Conservation (phyloP, 2,329 filamentous ascomycete genomes). For the Aspergillus flavus region DNA sequence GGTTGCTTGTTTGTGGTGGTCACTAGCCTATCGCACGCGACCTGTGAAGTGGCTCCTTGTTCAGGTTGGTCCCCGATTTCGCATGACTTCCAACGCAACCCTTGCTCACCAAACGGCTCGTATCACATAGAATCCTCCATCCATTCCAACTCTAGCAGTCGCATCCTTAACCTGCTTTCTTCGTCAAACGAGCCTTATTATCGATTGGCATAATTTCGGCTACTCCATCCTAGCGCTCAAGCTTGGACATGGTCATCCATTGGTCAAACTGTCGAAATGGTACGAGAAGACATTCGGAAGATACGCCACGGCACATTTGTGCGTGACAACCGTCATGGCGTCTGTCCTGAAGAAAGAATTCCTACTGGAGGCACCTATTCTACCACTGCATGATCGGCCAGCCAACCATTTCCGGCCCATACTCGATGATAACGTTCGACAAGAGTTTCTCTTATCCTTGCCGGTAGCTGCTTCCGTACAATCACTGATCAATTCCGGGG, state of each 20-base stretch:
- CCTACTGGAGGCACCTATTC: slow-evolving; percentile 63
- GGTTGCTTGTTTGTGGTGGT: slow-evolving; percentile 68
- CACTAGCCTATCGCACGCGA: slow-evolving; percentile 73
- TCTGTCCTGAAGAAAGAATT: slow-evolving; percentile 70
- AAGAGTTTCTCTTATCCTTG: slow-evolving; percentile 65
- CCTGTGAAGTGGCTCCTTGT: slow-evolving; percentile 84
- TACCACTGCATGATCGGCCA: slow-evolving; percentile 84
- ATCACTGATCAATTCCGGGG: slow-evolving; percentile 59
- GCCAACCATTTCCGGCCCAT: slow-evolving; percentile 76
- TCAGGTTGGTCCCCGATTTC: slow-evolving; percentile 56
- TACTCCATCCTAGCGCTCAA: slow-evolving; percentile 84
- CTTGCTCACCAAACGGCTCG: neutral
- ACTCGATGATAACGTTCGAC: slow-evolving; percentile 53
- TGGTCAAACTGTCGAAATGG: slow-evolving; percentile 74
- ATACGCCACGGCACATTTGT: slow-evolving; percentile 73
- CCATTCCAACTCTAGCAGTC: slow-evolving; percentile 84
- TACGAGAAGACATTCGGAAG: slow-evolving; percentile 77
- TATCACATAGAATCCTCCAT: slow-evolving; percentile 80
- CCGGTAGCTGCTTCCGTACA: slow-evolving; percentile 65
- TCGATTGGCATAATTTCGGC: slow-evolving; percentile 99
- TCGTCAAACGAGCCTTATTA: slow-evolving; percentile 78
- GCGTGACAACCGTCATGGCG: slow-evolving; percentile 88
- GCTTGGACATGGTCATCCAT: slow-evolving; percentile 64
- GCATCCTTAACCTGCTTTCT: slow-evolving; percentile 72
- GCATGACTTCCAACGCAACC: neutral